A percentile compares a stretch with the other conserved stretches of the same genome.
phyloP scores from a whole-genome alignment of 306 rosid species.

The Dalbergia cultrata region DNA sequence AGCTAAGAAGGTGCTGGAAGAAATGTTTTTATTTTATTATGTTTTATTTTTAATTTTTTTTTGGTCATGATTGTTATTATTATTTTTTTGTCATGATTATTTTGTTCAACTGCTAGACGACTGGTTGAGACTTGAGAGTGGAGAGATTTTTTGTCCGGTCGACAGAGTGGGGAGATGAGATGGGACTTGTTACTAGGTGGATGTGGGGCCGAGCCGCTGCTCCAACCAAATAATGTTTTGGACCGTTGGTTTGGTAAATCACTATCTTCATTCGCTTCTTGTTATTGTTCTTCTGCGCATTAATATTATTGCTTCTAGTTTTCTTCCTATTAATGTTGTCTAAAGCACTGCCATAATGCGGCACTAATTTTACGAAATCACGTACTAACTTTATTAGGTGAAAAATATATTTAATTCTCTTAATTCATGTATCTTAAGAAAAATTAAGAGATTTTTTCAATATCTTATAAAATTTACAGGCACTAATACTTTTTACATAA shows the following conservation, averaged over 20 bases:
- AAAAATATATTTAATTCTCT: too few relatives aligned
- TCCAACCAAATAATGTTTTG: constrained; percentile 26
- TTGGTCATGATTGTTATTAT: too few relatives aligned
- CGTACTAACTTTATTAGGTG: too few relatives aligned
- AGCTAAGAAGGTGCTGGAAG: constrained; percentile 63
- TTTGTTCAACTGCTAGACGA: background rate
- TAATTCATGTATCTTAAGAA: too few relatives aligned
- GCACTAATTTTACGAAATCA: too few relatives aligned
- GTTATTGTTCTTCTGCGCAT: background rate
- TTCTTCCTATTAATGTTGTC: background rate
- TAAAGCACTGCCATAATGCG: too few relatives aligned
- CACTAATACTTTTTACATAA: too few relatives aligned
- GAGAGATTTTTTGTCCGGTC: too few relatives aligned
- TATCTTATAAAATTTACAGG: too few relatives aligned
- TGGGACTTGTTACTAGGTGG: constrained; percentile 32
- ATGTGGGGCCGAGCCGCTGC: constrained; percentile 33
- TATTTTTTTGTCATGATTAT: too few relatives aligned
- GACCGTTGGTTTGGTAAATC: constrained; percentile 34
- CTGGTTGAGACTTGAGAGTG: background rate
- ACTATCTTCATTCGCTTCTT: constrained; percentile 24
- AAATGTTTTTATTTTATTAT: background rate
- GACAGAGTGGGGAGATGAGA: background rate
- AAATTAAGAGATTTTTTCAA: too few relatives aligned
- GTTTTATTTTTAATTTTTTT: too few relatives aligned
- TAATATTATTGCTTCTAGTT: background rate